phyloP scores from a whole-genome alignment of 73 alveolate species.

The Blepharisma stoltei region DNA sequence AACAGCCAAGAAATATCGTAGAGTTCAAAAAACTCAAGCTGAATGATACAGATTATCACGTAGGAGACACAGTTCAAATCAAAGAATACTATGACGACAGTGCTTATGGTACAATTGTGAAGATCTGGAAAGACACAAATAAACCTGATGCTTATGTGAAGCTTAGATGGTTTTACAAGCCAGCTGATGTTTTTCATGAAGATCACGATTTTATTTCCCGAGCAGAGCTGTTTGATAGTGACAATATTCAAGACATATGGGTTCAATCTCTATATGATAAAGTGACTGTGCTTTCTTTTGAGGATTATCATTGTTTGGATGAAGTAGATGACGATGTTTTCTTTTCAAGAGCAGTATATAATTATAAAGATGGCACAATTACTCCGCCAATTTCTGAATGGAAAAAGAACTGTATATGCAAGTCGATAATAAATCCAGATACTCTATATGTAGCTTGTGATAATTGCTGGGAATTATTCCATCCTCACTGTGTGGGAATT shows the following conservation, averaged over 20 bases:
- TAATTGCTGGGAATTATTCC: too few relatives aligned
- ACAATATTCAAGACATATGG: not conserved
- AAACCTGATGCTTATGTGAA: constrained; percentile 4
- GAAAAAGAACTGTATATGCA: constrained; percentile 16
- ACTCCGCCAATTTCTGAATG: not conserved
- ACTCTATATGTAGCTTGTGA: not conserved
- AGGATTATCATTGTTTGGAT: not conserved
- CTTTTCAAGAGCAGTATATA: not conserved
- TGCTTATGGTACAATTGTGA: not conserved
- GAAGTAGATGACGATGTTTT: not conserved
- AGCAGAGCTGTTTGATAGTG: not conserved
- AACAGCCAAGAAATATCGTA: too few relatives aligned
- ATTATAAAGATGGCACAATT: not conserved
- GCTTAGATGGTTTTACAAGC: not conserved
- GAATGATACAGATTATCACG: too few relatives aligned
- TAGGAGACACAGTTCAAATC: too few relatives aligned
- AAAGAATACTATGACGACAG: constrained; percentile 1
- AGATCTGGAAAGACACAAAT: not conserved
- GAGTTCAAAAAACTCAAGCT: too few relatives aligned
- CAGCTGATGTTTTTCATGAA: not conserved
- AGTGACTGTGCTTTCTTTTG: not conserved
- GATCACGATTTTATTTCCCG: not conserved
- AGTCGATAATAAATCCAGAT: constrained; percentile 26
- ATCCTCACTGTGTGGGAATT: too few relatives aligned
- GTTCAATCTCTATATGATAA: not conserved